Percentiles rank a stretch among this genome's conserved stretches.
phyloP scores from a whole-genome alignment of 495 filamentous ascomycete genomes.

The Recurvomyces mirabilis region DNA sequence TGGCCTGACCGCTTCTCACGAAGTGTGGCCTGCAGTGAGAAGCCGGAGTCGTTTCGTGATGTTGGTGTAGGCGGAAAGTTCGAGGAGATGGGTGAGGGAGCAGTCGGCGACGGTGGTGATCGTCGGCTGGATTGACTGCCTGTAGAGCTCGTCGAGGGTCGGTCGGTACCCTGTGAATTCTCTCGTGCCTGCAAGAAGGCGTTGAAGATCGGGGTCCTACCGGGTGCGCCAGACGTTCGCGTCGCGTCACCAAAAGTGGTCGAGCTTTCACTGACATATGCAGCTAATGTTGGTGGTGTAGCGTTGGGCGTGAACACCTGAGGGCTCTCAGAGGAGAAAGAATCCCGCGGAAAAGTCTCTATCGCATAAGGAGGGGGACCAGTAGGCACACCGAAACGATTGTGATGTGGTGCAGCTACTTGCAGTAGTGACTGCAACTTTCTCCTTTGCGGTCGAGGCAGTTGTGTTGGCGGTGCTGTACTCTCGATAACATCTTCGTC shows the following conservation, averaged over 20 bases:
- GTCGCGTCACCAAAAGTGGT: conserved; percentile 60
- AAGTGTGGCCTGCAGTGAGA: conserved; percentile 70
- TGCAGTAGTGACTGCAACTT: conserved; percentile 85
- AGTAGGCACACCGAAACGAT: conserved; percentile 70
- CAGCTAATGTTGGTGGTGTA: conserved; percentile 59
- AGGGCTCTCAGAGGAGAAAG: conserved; percentile 76
- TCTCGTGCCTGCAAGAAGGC: conserved; percentile 74
- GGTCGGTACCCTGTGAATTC: conserved; percentile 49
- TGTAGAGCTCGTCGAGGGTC: conserved; percentile 66
- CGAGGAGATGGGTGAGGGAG: conserved; percentile 64
- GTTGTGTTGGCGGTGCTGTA: conserved; percentile 54
- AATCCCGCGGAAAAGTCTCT: conserved; percentile 81
- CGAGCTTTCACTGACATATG: conserved; percentile 79
- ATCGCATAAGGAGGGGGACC: conserved; percentile 90
- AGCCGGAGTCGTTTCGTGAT: conserved; percentile 83
- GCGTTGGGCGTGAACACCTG: conserved; percentile 63
- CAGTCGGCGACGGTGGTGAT: conserved; percentile 68
- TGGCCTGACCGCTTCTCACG: conserved; percentile 92
- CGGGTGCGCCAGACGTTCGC: conserved; percentile 23
- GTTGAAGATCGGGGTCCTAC: conserved; percentile 65
- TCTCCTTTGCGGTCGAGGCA: conserved; percentile 79
- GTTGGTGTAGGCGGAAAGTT: conserved; percentile 66
- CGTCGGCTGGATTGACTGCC: conserved; percentile 17
- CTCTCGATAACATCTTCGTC: conserved; percentile 83
- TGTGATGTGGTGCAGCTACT: conserved; percentile 78